Base-by-base conservation (phyloP, 208 protist species). In the Balamuthia mandrillaris region DNA sequence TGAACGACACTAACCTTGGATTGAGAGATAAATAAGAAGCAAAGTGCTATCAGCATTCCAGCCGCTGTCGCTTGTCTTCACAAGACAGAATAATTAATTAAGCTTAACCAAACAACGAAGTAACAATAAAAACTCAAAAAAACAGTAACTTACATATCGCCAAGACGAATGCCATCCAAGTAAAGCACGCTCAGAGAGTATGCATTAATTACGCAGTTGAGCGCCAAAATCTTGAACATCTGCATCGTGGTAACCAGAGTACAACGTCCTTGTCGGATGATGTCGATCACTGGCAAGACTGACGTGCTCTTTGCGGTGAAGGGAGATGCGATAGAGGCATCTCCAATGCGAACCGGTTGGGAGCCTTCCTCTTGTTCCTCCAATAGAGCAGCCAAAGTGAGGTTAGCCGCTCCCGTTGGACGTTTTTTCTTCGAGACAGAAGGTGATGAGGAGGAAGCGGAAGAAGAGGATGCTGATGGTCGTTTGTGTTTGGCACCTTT, bases 191-290 rank as follows among this genome's bases (percentile, higher is more conserved):
- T 96, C 87, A 99, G 94, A 35, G 93, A 95, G 88, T 99, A 99
- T 0, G 97, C 97, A 29, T 90, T 93, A 72, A 97, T 96, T 16
- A 99, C 93, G 86, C 96, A 99, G 89, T 99, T 98, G 21, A 99
- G 93, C 7, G 98, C 98, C 16, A 99, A 94, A 66, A 99, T 99
- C 85, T 97, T 98, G 93, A 98, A 99, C 96, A 99, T 99, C 94
- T 99, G 97, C 68, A 98, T 92, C 39, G 97, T 98, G 12, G 97
- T 98, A 10, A 98, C 96, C 1, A 99, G 94, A 39, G 98, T 99
- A 60, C 94, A 98, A 70, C 98, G 92, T 39, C 97, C 97, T 66
- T 99, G 96, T 16, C 96, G 94, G 24, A 99, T 93, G 81, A 99
- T 96, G 87, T 99, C 93, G 65, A 91, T 96, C 18, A 89, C 87